Base-by-base conservation (phyloP, 1,139 yeast genomes). In the Hansenula lynferdii region DNA sequence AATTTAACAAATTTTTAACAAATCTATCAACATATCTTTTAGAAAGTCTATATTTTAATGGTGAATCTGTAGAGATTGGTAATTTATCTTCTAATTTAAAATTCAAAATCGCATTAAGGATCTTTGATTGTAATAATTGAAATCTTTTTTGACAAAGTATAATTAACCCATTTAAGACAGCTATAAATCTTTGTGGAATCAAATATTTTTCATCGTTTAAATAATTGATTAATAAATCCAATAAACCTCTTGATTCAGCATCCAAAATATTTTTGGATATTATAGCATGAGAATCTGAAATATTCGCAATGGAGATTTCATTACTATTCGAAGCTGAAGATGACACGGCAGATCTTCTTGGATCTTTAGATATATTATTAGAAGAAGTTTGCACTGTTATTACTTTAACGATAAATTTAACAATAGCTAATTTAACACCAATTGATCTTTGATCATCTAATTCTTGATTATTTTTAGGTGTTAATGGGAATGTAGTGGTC, bases 341-440 rank as follows among this genome's bases (percentile, higher is more conserved):
- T 8, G 34, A 11, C 5, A 10, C 18, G 7, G 35, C 36, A 22
- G 59, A 48, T 38, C 62, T 56, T 41, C 61, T 54, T 32, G 50
- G 54, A 35, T 43, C 54, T 8, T 40, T 29, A 7, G 36, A 25
- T 5, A 19, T 37, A 5, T 77, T 67, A 26, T 16, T 17, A 7
- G 34, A 72, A 18, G 85, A 72, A 19, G 85, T 71, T 51, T 90
- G 96, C 22, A 78, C 76, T 40, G 78, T 77, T 28, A 90, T 77
- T 3, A 87, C 75, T 36, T 77, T 75, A 40, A 85, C 77, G 8
- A 87, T 75, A 46, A 90, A 80, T 59, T 84, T 86, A 39, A 84
- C 65, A 22, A 85, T 67, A 32, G 90, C 83, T 21, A 85, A 63
- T 56, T 77, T 80, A 34, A 80, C 66, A 16, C 75, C 77, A 30